Percentiles rank a stretch among this genome's conserved stretches.
phyloP scores from a whole-genome alignment of 176 grass and related monocot genomes.

The Otatea glauca region DNA sequence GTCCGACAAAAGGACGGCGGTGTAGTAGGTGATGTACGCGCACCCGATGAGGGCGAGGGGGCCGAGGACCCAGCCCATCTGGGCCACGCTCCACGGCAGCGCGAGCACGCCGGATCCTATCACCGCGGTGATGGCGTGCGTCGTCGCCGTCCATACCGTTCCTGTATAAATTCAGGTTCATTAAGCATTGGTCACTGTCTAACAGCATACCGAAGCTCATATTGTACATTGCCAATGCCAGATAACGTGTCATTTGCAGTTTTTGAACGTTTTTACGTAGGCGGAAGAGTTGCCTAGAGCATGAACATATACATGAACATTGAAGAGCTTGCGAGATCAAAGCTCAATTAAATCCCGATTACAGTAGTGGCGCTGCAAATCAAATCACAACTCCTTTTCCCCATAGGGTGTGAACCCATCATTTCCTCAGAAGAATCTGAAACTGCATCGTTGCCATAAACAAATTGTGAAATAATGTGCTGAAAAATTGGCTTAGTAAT shows the following conservation, averaged over 20 bases:
- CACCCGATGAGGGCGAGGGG: constrained; percentile 79
- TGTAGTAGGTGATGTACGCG: constrained; percentile 88
- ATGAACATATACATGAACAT: neutral
- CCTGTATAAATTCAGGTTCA: constrained; percentile 44
- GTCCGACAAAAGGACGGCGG: constrained; percentile 78
- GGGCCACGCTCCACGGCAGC: constrained; percentile 94
- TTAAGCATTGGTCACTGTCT: no score
- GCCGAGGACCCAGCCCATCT: constrained; percentile 93
- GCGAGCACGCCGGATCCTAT: constrained; percentile 94
- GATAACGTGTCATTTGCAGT: neutral
- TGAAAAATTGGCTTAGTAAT: no score
- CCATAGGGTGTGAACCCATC: neutral
- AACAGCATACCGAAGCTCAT: neutral
- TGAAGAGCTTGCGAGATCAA: neutral
- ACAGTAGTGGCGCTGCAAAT: neutral
- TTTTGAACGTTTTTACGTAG: constrained; percentile 14
- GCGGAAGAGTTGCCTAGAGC: neutral
- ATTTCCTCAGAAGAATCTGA: neutral
- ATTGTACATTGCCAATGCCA: neutral
- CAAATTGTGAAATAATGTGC: no score
- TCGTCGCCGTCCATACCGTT: constrained; percentile 91
- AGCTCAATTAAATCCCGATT: neutral
- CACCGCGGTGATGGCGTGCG: constrained; percentile 83
- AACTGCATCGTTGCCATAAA: neutral
- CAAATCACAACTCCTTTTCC: neutral